A percentile compares a stretch with the other conserved stretches of the same genome.
phyloP scores from a whole-genome alignment of 257 asterid species.

The Nicotiana sylvestris region DNA sequence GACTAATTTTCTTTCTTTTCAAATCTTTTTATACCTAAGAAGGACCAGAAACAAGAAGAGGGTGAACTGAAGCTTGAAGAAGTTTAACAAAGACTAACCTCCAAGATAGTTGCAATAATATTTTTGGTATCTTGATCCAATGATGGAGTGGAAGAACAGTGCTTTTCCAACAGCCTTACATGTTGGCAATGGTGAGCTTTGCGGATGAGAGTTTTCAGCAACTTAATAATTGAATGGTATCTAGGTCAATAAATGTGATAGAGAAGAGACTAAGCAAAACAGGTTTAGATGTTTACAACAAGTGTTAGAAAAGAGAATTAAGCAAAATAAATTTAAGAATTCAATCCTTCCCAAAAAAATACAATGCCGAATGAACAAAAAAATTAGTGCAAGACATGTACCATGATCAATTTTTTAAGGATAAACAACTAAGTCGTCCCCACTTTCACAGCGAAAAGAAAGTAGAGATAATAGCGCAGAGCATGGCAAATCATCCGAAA shows the following conservation, averaged over 20 bases:
- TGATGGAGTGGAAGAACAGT: conserved; percentile 45
- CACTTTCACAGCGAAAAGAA: background rate
- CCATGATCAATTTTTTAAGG: background rate
- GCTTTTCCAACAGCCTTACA: conserved; percentile 68
- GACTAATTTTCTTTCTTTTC: background rate
- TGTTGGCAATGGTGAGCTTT: conserved; percentile 49
- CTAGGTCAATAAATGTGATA: conserved; percentile 35
- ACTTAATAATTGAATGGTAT: conserved; percentile 57
- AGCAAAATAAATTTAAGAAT: background rate
- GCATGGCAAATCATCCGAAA: background rate
- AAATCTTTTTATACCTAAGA: background rate
- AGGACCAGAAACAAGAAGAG: conserved; percentile 4
- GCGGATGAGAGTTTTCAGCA: conserved; percentile 59
- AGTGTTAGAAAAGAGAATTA: conserved; percentile 1
- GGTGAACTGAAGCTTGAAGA: background rate
- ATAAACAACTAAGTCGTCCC: background rate
- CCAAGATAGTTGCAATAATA: conserved; percentile 19
- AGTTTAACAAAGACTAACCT: conserved; percentile 42
- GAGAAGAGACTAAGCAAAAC: background rate
- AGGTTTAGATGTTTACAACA: background rate
- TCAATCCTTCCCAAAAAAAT: background rate
- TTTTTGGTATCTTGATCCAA: conserved; percentile 25
- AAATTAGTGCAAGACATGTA: background rate
- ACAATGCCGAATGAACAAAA: conserved; percentile 2
- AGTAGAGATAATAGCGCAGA: background rate